Evolutionary conservation across 768 basidiomycete genomes (phyloP), one percentile per base, ranked within the genome.

Genomic region (Tephrocybe sp.): DNA sequence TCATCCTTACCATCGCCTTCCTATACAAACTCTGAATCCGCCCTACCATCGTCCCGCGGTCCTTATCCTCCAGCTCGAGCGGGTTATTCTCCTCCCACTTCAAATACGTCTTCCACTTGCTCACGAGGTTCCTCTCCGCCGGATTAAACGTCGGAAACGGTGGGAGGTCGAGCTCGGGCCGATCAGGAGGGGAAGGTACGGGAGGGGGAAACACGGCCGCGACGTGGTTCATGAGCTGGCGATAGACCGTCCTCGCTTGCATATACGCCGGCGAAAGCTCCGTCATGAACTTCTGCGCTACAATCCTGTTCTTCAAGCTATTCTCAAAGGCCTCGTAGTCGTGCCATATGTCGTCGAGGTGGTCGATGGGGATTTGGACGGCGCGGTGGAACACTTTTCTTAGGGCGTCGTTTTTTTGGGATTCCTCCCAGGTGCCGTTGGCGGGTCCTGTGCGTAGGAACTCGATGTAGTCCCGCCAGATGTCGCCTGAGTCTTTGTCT

Each of bases 31-130:
- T 83, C 60, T 85, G 83, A 10, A 98, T 75, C 20, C 97, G 78
- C 5, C 74, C 76, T 42, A 85, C 75, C 34, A 97, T 68, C 7
- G 78, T 77, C 1, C 74, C 68, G 53, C 79, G 77, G 59, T 96
- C 92, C 62, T 83, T 86, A 45, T 90, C 89, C 56, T 95, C 92
- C 35, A 98, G 82, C 67, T 93, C 92, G 46, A 98, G 78, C 0
- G 94, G 96, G 63, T 99, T 98, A 57, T 78, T 79, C 66, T 96
- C 92, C 68, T 99, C 96, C 89, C 90, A 98, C 60, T 93, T 93
- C 33, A 98, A 71, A 65, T 98, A 98, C 1, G 79, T 74, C 61
- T 92, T 91, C 97, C 97, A 99, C 20, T 82, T 80, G 19, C 84
- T 82, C n/a, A 93, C 82, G 23, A 88, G 77, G 13, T 78, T 77